Evolutionary conservation across 1,139 yeast genomes (phyloP).

Genomic region (Saccharomyces hybrid): DNA sequence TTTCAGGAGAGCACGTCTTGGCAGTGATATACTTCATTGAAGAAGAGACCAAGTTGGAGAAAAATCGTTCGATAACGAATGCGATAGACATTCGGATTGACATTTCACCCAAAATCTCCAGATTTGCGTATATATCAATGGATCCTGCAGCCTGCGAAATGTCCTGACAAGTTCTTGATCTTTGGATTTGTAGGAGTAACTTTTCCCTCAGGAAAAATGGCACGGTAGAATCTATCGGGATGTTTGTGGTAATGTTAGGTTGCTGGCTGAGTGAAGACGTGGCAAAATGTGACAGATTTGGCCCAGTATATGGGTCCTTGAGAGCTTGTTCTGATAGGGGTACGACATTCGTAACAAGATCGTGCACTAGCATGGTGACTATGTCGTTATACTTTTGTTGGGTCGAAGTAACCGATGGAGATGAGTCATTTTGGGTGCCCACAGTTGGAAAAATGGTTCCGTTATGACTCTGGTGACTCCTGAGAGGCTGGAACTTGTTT

Average conservation of each 20-base stretch:
- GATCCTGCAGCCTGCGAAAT: slow-evolving; percentile 36
- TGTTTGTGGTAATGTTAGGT: slow-evolving; percentile 4
- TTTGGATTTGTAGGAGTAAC: slow-evolving; percentile 44
- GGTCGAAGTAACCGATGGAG: slow-evolving; percentile 3
- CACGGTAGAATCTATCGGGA: neutral
- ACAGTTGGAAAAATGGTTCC: neutral
- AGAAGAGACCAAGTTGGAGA: slow-evolving; percentile 37
- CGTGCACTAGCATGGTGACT: slow-evolving; percentile 21
- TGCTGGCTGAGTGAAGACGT: slow-evolving; percentile 23
- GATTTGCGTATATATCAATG: slow-evolving; percentile 31
- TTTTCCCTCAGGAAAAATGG: slow-evolving; percentile 31
- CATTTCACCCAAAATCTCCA: slow-evolving; percentile 52
- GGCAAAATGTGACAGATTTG: slow-evolving; percentile 25
- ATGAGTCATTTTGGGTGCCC: neutral
- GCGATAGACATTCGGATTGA: slow-evolving; percentile 50
- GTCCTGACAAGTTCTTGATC: slow-evolving; percentile 59
- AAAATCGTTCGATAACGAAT: slow-evolving; percentile 53
- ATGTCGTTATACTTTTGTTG: slow-evolving; percentile 20
- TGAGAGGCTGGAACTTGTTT: neutral
- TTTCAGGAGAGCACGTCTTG: slow-evolving; percentile 37
- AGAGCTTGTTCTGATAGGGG: slow-evolving; percentile 23
- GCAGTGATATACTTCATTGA: slow-evolving; percentile 51
- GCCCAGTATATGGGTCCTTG: slow-evolving; percentile 13
- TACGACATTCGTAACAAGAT: slow-evolving; percentile 24
- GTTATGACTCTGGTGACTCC: neutral